These are phyloP conservation scores for Acer campestre DNA, from an alignment of 345 rosid species.

Conservation along the genomic window DNA sequence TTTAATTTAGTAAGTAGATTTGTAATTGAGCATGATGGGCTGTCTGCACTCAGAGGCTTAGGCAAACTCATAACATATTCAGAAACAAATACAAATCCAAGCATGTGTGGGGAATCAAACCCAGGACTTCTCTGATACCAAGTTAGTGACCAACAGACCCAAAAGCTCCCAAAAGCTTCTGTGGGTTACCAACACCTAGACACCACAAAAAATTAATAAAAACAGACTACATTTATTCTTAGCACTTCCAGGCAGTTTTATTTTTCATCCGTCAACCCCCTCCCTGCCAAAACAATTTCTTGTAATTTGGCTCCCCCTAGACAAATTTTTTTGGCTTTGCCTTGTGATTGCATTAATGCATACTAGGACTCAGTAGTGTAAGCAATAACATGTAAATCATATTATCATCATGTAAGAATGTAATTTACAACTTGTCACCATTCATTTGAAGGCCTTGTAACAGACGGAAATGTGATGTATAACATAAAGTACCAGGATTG, in stretches of 20 bases:
- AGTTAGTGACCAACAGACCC: no score
- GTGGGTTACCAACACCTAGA: no score
- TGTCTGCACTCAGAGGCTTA: neutral
- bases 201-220: neutral
- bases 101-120: no score
- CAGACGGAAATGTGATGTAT: neutral
- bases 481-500: neutral
- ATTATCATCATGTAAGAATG: neutral
- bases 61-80: neutral
- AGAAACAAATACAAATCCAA: no score
- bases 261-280: neutral
- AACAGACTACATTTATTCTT: neutral
- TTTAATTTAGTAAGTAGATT: constrained; percentile 2
- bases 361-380: neutral
- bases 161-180: no score
- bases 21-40: neutral
- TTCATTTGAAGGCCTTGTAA: neutral
- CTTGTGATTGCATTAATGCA: neutral
- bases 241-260: neutral
- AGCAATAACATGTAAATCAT: neutral
- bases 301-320: neutral
- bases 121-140: no score
- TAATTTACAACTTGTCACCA: neutral
- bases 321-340: neutral
- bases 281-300: neutral